A percentile compares a stretch with the other conserved stretches of the same genome.
phyloP scores from a whole-genome alignment of 2,329 filamentous ascomycete species.

The Phialophora tarda region DNA sequence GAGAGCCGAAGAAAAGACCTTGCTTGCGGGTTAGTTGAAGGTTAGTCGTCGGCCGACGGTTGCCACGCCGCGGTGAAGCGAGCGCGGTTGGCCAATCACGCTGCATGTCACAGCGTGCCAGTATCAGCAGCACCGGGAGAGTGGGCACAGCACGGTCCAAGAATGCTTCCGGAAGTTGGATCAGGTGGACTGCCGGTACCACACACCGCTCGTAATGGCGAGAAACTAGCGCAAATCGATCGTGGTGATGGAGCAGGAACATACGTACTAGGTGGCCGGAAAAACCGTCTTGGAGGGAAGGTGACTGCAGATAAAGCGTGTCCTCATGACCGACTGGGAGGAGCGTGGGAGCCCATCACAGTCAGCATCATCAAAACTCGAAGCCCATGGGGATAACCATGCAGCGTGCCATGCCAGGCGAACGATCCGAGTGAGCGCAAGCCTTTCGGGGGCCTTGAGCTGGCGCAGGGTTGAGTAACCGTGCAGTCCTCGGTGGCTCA shows the following conservation, averaged over 20 bases:
- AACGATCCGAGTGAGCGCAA: background rate
- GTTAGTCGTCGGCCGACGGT: conserved; percentile 25
- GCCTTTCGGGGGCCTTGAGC: background rate
- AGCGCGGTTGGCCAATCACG: conserved; percentile 25
- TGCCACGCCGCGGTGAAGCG: conserved; percentile 27
- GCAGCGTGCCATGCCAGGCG: conserved; percentile 1
- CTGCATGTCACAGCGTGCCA: conserved; percentile 26
- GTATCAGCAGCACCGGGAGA: conserved; percentile 30
- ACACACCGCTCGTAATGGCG: conserved; percentile 12
- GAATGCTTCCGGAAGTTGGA: conserved; percentile 11
- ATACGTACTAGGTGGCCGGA: background rate
- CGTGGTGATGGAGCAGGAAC: background rate
- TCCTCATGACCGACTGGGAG: conserved; percentile 19
- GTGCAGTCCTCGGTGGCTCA: background rate
- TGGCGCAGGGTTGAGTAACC: background rate
- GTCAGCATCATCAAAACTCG: conserved; percentile 14
- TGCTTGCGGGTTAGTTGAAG: conserved; percentile 21
- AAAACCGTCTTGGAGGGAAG: background rate
- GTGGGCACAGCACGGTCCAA: conserved; percentile 24
- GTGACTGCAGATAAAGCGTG: conserved; percentile 6
- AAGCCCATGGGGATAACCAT: background rate
- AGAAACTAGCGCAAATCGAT: conserved; percentile 9
- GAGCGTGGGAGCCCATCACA: background rate
- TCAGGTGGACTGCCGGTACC: conserved; percentile 10
- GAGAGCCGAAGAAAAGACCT: conserved; percentile 32